Conservation (phyloP, 768 basidiomycete species). For the Naematelia encephala region DNA sequence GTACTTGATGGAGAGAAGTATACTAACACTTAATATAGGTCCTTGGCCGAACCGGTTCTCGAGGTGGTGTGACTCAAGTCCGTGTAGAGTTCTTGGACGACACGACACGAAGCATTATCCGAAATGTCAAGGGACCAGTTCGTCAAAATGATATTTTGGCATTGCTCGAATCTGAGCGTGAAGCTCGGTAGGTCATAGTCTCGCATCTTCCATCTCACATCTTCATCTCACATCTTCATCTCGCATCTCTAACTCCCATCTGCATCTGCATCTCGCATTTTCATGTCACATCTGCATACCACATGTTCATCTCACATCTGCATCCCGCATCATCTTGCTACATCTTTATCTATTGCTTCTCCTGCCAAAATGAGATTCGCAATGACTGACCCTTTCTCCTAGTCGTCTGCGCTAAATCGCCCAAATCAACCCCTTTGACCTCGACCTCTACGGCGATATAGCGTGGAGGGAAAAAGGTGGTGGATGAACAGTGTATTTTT, state of each 20-base stretch:
- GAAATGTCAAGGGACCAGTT: constrained; percentile 98
- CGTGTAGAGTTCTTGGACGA: constrained; percentile 99
- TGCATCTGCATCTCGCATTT: background rate
- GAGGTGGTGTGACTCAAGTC: constrained; percentile 98
- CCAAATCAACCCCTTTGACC: too few relatives aligned
- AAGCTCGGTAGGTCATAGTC: constrained; percentile 77
- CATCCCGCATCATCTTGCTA: background rate
- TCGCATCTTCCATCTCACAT: background rate
- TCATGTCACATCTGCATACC: background rate
- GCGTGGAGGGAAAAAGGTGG: constrained; percentile 2
- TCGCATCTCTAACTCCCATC: background rate
- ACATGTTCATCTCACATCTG: background rate
- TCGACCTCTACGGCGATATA: too few relatives aligned
- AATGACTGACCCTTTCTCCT: background rate
- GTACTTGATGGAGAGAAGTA: too few relatives aligned
- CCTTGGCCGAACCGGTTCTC: constrained; percentile 95
- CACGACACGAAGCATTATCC: constrained; percentile 88
- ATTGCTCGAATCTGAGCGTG: constrained; percentile 95
- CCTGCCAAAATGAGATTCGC: background rate
- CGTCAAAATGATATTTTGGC: constrained; percentile 94
- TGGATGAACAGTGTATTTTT: too few relatives aligned
- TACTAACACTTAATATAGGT: constrained; percentile 60
- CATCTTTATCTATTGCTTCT: background rate
- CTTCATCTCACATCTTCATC: background rate
- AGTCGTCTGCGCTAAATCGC: constrained; percentile 32